These are phyloP conservation scores for Penicillium waksmanii DNA, from an alignment of 495 filamentous ascomycete genomes.

Conservation along the genomic window DNA sequence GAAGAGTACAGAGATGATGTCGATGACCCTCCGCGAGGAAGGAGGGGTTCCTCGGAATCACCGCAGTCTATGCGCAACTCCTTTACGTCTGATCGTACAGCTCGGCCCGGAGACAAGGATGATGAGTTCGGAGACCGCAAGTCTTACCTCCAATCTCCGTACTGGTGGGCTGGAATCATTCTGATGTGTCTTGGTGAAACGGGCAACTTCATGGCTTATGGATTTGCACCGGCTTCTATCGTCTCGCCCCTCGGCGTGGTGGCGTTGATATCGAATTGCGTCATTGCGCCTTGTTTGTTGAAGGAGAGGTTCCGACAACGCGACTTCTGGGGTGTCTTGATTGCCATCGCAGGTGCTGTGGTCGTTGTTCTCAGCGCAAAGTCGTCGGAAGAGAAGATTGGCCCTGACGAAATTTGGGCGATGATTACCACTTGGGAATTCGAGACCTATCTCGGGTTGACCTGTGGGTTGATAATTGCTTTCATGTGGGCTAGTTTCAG, in stretches of 20 bases:
- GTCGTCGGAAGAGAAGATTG: slow-evolving; percentile 84
- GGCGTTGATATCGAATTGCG: slow-evolving; percentile 91
- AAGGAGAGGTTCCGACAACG: slow-evolving; percentile 83
- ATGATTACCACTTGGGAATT: slow-evolving; percentile 91
- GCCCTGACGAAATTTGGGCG: slow-evolving; percentile 85
- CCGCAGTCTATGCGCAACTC: slow-evolving; percentile 34
- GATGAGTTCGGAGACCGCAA: slow-evolving; percentile 41
- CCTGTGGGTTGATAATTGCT: slow-evolving; percentile 66
- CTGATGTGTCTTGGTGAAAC: slow-evolving; percentile 92
- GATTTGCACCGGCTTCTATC: slow-evolving; percentile 97
- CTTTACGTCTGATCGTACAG: slow-evolving; percentile 44
- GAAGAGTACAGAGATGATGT: slow-evolving; percentile 38
- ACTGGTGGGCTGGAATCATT: slow-evolving; percentile 93
- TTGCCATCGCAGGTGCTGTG: slow-evolving; percentile 86
- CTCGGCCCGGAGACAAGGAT: slow-evolving; percentile 40
- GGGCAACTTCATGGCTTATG: slow-evolving; percentile 96
- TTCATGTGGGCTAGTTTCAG: slow-evolving; percentile 81
- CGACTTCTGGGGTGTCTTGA: slow-evolving; percentile 86
- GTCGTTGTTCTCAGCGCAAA: slow-evolving; percentile 92
- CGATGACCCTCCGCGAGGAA: slow-evolving; percentile 12
- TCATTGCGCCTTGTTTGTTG: slow-evolving; percentile 91
- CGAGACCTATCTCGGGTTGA: slow-evolving; percentile 83
- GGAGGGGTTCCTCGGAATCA: slow-evolving; percentile 22
- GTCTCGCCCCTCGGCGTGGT: slow-evolving; percentile 97
- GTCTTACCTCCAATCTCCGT: slow-evolving; percentile 85